Conservation (phyloP, 495 filamentous ascomycete species). For the Aspergillus funiculosus region DNA sequence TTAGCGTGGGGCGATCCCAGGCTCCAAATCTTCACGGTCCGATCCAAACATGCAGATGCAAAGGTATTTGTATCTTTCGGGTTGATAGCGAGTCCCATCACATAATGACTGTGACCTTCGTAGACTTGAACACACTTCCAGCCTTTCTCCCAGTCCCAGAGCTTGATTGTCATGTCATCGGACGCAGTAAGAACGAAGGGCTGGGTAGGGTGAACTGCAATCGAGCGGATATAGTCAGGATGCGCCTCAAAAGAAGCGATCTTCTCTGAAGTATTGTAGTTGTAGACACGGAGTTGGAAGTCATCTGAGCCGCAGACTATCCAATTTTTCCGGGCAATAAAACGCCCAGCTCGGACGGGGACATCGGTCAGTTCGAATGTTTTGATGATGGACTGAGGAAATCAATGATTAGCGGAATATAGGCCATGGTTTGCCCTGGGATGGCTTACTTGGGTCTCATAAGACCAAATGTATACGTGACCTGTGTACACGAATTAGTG, state of each 20-base stretch:
- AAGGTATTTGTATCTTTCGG: conserved; percentile 99
- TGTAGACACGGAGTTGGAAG: conserved; percentile 93
- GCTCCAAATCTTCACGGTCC: conserved; percentile 98
- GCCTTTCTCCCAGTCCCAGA: conserved; percentile 98
- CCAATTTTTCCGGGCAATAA: conserved; percentile 98
- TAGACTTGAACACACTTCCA: conserved; percentile 99
- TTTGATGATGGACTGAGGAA: conserved; percentile 76
- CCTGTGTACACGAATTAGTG: conserved; percentile 45
- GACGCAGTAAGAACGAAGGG: conserved; percentile 94
- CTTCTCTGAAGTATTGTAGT: conserved; percentile 99
- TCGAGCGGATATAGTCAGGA: conserved; percentile 97
- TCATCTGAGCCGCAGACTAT: conserved; percentile 98
- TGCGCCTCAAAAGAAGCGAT: conserved; percentile 98
- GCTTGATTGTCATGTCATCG: conserved; percentile 99
- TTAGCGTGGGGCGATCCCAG: conserved; percentile 84
- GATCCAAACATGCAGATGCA: conserved; percentile 91
- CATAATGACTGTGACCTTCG: conserved; percentile 96
- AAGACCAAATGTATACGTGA: conserved; percentile 99
- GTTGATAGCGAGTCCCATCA: conserved; percentile 99
- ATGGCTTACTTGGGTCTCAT: conserved; percentile 73
- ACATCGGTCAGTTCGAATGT: conserved; percentile 99
- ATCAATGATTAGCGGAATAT: conserved; percentile 10
- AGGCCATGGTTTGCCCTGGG: not conserved
- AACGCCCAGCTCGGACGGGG: conserved; percentile 92
- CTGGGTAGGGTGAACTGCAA: conserved; percentile 93